Evolutionary conservation across 2,329 filamentous ascomycete species (phyloP), one percentile per base, ranked within the genome.

Genomic region (Penicillium sp.): DNA sequence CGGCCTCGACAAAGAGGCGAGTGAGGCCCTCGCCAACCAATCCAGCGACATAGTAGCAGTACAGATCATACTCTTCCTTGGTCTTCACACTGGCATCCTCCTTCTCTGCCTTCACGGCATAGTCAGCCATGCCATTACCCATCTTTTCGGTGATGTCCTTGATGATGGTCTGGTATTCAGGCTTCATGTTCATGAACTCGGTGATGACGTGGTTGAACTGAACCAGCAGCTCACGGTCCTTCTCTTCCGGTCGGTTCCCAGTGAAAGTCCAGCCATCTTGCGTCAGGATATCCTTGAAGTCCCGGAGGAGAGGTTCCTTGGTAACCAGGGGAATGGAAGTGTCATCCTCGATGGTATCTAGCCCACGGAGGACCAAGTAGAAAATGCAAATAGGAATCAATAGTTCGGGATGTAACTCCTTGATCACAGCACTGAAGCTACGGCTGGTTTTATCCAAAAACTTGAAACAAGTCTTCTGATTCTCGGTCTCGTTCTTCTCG

Each of bases 71-170:
- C 67, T 97, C 93, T 52, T 88, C 83, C 67, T 96, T 79, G 0
- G 90, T 93, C 71, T 91, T 83, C 58, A 97, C 88, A 48, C 91
- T 91, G 59, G 91, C 86, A 64, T 84, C 80, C 68, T 92, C 91
- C 76, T 89, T 84, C 68, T 94, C 90, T 15, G 90, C 88, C 69
- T 95, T 94, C 66, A 89, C 82, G 41, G 86, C 90, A 74, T 96
- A 99, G 77, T 99, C 93, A 29, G 94, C 94, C 94, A 99, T 99
- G 66, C 94, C 94, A 71, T 97, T 93, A 63, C 93, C 93, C 94
- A 99, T 99, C 78, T 91, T 90, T 71, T 87, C 81, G 33, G 92
- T 91, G 71, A 97, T 96, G 68, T 97, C 93, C 77, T 89, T 88
- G 77, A 99, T 94, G 71, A 97, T 93, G 7, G 82, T 84, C 75